These are phyloP conservation scores for Ettlia oleoabundans DNA, from an alignment of 139 green algal genomes.

Conservation along the genomic window DNA sequence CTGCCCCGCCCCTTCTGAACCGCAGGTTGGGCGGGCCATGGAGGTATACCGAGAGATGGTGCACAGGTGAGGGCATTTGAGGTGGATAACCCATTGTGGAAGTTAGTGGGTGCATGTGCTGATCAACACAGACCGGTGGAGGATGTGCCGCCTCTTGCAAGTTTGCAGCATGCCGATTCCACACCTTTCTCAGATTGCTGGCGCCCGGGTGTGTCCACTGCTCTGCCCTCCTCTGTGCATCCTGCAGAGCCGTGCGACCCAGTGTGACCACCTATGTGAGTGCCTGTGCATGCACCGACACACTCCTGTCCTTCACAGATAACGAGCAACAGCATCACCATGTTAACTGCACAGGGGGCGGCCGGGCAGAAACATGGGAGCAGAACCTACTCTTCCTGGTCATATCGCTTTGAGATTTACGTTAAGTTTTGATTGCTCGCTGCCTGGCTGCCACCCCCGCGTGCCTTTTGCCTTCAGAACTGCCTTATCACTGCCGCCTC, in stretches of 20 bases:
- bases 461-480: neutral
- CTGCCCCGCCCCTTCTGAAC: neutral
- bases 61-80: slow-evolving; percentile 16
- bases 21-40: slow-evolving; percentile 54
- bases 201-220: neutral
- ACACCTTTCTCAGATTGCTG: neutral
- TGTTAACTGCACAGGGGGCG: too few relatives aligned
- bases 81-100: too few relatives aligned
- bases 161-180: neutral
- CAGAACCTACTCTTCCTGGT: too few relatives aligned
- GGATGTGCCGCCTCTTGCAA: too few relatives aligned
- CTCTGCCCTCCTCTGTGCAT: neutral
- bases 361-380: too few relatives aligned
- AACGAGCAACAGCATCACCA: too few relatives aligned
- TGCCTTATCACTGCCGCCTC: slow-evolving; percentile 65
- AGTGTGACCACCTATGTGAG: slow-evolving; percentile 82
- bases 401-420: too few relatives aligned
- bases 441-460: neutral
- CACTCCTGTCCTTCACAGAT: too few relatives aligned
- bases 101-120: neutral
- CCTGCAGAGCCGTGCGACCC: slow-evolving; percentile 62
- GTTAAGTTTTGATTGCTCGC: too few relatives aligned
- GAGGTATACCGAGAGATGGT: slow-evolving; percentile 64
- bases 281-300: too few relatives aligned
- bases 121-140: too few relatives aligned